Evolutionary conservation across 768 basidiomycete genomes (phyloP).

Genomic region (Pleurotus sapidus): DNA sequence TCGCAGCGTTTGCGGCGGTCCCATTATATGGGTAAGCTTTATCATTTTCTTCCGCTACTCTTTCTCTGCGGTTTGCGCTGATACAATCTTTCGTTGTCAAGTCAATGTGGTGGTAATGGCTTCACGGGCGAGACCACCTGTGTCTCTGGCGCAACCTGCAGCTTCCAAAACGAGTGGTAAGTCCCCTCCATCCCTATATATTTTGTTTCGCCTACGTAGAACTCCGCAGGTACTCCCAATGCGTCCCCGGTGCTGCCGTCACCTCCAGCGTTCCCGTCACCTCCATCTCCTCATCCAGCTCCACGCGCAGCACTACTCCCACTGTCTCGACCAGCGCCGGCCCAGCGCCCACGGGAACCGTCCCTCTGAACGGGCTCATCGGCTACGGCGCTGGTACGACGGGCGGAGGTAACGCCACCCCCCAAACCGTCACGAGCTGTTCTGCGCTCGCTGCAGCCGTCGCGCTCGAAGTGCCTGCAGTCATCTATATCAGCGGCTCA

Average conservation of each 20-base stretch:
- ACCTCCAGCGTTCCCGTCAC: background rate
- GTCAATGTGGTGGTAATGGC: background rate
- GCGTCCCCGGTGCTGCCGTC: background rate
- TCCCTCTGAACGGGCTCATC: background rate
- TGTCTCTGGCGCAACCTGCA: background rate
- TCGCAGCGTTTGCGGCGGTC: background rate
- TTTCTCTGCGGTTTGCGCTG: too few relatives aligned
- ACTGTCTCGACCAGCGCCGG: background rate
- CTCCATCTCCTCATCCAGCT: background rate
- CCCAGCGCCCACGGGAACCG: background rate
- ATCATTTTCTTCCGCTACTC: too few relatives aligned
- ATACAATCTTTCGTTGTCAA: too few relatives aligned
- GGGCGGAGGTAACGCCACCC: background rate
- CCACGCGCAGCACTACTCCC: background rate
- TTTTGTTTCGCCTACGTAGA: background rate
- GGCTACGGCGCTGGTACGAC: background rate
- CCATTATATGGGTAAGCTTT: background rate
- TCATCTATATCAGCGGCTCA: background rate
- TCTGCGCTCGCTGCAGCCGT: background rate
- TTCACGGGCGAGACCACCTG: background rate
- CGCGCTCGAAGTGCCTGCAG: background rate
- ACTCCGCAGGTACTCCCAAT: background rate
- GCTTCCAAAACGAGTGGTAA: background rate
- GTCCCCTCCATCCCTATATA: too few relatives aligned
- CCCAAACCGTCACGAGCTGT: slow-evolving; percentile 1